Percentiles rank a stretch among this genome's conserved stretches.
Conservation (phyloP, 257 asterid genomes). For the Hygrophila difformis region DNA sequence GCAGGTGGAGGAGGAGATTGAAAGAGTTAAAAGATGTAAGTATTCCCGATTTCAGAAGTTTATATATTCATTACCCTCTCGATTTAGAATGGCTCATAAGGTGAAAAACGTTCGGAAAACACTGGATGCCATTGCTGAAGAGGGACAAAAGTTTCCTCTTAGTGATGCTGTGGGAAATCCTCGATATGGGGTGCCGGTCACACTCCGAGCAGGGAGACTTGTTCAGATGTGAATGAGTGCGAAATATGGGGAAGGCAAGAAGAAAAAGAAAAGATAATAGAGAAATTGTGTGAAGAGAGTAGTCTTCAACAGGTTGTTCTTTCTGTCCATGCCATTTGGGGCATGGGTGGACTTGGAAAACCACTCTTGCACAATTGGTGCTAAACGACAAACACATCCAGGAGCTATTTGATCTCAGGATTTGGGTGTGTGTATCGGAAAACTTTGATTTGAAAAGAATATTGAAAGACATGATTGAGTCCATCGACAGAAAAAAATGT, state of each 20-base stretch:
- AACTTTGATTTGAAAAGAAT: conserved; percentile 18
- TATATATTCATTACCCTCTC: conserved; percentile 7
- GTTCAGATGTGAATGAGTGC: conserved; percentile 19
- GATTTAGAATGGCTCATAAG: conserved; percentile 4
- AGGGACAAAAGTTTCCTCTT: conserved; percentile 14
- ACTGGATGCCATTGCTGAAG: conserved; percentile 17
- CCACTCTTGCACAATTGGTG: conserved; percentile 22
- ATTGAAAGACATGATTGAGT: conserved; percentile 15
- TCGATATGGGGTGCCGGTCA: not conserved
- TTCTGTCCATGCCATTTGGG: conserved; percentile 21
- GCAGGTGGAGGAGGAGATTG: conserved; percentile 11
- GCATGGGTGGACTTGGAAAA: conserved; percentile 30
- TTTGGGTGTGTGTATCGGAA: conserved; percentile 23
- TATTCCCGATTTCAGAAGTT: not conserved
- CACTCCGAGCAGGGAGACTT: conserved; percentile 16
- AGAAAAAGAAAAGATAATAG: conserved; percentile 21
- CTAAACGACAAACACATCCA: conserved; percentile 17
- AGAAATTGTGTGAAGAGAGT: not conserved
- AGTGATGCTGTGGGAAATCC: conserved; percentile 14
- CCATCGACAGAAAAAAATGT: conserved; percentile 1
- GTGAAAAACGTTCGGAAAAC: conserved; percentile 10
- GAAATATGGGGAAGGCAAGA: conserved; percentile 22
- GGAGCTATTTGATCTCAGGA: conserved; percentile 13
- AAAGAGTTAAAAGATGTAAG: conserved; percentile 11
- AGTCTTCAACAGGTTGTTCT: conserved; percentile 2